Conservation (phyloP, 352 stramenopile genomes). For the Blastocystis sp. region DNA sequence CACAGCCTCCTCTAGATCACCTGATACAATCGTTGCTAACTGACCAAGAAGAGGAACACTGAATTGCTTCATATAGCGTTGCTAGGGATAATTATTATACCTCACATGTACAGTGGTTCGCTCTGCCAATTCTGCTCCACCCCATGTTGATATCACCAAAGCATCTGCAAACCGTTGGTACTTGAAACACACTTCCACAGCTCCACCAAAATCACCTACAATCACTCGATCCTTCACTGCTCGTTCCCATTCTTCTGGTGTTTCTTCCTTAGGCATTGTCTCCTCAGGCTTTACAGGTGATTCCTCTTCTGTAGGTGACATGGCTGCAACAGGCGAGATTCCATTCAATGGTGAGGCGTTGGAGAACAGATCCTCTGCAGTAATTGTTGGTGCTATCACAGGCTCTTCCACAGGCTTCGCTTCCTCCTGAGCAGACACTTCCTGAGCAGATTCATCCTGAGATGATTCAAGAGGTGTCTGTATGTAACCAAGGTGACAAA, state of each 20-base stretch:
- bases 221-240: conserved; percentile 87
- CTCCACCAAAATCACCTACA: conserved; percentile 92
- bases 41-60: background rate
- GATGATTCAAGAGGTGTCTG: too few species aligned
- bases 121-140: conserved; percentile 85
- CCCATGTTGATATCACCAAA: conserved; percentile 82
- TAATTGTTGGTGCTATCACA: background rate
- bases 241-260: conserved; percentile 76
- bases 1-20: conserved; percentile 88
- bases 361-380: conserved; percentile 41
- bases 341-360: background rate
- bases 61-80: conserved; percentile 78
- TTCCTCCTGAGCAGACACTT: background rate
- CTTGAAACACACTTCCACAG: conserved; percentile 88
- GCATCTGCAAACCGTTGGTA: conserved; percentile 90
- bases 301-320: background rate
- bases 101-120: conserved; percentile 89
- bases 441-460: too few species aligned
- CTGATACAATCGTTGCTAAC: conserved; percentile 77
- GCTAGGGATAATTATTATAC: conserved; percentile 72
- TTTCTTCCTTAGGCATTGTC: background rate
- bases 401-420: background rate
- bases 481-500: conserved; percentile 63
- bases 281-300: background rate
- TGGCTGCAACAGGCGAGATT: background rate